Percentiles rank a stretch among this genome's conserved stretches.
phyloP scores from a whole-genome alignment of 805 yeast genomes.

The Candida succiphila region DNA sequence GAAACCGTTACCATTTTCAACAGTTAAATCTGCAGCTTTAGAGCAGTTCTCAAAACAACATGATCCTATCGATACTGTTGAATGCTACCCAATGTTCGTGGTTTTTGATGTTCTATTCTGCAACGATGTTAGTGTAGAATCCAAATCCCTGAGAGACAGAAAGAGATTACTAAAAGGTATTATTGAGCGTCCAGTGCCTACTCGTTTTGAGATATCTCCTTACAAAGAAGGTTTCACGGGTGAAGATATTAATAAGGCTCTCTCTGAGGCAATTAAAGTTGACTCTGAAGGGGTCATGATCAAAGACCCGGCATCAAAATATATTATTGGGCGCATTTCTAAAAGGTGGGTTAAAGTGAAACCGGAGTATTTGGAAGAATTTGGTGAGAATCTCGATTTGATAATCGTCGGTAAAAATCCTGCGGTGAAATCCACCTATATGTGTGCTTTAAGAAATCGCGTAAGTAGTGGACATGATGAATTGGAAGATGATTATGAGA shows the following conservation, averaged over 20 bases:
- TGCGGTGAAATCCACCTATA: conserved; percentile 59
- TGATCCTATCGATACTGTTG: conserved; percentile 22
- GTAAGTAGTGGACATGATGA: conserved; percentile 10
- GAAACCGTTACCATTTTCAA: conserved; percentile 67
- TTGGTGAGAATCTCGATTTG: conserved; percentile 80
- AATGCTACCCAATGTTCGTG: conserved; percentile 42
- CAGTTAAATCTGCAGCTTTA: conserved; percentile 61
- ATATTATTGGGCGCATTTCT: conserved; percentile 50
- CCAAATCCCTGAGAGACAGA: conserved; percentile 43
- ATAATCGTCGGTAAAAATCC: conserved; percentile 70
- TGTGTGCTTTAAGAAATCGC: conserved; percentile 58
- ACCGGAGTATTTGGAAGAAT: conserved; percentile 80
- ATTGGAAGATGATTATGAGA: conserved; percentile 3
- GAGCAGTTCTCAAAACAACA: conserved; percentile 28
- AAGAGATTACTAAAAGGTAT: conserved; percentile 39
- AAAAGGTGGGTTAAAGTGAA: conserved; percentile 76
- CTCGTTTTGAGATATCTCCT: conserved; percentile 40
- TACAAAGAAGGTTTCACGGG: conserved; percentile 30
- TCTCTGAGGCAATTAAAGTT: conserved; percentile 46
- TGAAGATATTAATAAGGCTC: conserved; percentile 43
- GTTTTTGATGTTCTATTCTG: conserved; percentile 66
- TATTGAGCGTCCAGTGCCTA: conserved; percentile 30
- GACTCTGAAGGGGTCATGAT: conserved; percentile 79
- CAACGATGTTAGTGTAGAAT: conserved; percentile 56
- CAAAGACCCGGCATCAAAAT: conserved; percentile 50